Evolutionary conservation across 2,329 filamentous ascomycete genomes (phyloP).

Genomic region (Trichoderma breve): DNA sequence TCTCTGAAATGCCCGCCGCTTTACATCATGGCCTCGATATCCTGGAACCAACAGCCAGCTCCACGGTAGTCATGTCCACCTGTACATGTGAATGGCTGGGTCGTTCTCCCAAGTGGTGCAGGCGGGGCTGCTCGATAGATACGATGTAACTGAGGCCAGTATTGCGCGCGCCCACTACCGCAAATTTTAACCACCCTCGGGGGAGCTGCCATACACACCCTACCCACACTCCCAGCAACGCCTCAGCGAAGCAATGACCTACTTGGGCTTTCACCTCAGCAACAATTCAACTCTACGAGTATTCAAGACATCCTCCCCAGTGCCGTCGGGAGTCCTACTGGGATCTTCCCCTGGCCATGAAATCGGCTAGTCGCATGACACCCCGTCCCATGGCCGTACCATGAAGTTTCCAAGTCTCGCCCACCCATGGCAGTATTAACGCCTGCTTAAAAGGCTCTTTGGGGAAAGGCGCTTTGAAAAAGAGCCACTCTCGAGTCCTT

Average conservation of each 20-base stretch:
- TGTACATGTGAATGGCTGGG: neutral
- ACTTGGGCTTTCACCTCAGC: neutral
- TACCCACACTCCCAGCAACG: neutral
- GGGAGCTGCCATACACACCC: neutral
- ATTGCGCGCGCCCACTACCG: neutral
- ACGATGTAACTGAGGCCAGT: neutral
- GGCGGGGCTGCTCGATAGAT: neutral
- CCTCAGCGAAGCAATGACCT: neutral
- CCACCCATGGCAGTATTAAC: neutral
- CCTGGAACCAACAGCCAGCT: constrained; percentile 13
- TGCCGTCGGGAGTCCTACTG: neutral
- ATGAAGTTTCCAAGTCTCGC: neutral
- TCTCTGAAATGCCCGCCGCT: neutral
- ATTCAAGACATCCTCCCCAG: neutral
- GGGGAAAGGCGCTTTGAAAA: neutral
- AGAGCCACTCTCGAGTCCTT: neutral
- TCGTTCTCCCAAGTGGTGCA: neutral
- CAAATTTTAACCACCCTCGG: neutral
- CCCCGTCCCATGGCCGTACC: neutral
- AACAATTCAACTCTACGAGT: neutral
- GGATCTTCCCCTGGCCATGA: neutral
- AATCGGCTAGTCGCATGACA: constrained; percentile 1
- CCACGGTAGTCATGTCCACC: neutral
- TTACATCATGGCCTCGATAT: constrained; percentile 6
- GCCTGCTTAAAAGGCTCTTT: constrained; percentile 10